These are phyloP conservation scores for Bothriochloa decipiens DNA, from an alignment of 176 grass and related monocot genomes.

Conservation along the genomic window DNA sequence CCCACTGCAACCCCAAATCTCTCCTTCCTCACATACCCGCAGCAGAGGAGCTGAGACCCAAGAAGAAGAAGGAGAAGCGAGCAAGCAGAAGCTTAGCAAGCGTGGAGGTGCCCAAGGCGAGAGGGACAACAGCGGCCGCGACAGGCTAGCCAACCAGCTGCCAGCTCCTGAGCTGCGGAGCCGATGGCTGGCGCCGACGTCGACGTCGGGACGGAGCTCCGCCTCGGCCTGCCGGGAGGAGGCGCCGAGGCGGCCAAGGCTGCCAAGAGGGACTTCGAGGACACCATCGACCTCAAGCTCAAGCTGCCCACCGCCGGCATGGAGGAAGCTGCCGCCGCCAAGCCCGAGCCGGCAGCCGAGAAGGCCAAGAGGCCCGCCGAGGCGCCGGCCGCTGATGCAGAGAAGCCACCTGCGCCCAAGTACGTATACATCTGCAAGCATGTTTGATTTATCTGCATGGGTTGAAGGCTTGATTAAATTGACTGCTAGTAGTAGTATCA, in stretches of 20 bases:
- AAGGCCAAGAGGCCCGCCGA: slow-evolving; percentile 61
- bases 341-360: slow-evolving; percentile 42
- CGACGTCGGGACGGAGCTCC: slow-evolving; percentile 88
- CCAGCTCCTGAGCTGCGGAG: slow-evolving; percentile 51
- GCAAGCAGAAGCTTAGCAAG: neutral
- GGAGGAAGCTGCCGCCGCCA: slow-evolving; percentile 48
- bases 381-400: slow-evolving; percentile 51
- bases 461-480: neutral
- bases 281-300: slow-evolving; percentile 89
- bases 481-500: neutral
- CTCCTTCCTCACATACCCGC: slow-evolving; percentile 7
- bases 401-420: slow-evolving; percentile 88
- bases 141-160: slow-evolving; percentile 43
- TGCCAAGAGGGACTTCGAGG: slow-evolving; percentile 79
- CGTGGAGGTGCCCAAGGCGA: slow-evolving; percentile 19
- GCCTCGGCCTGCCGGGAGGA: slow-evolving; percentile 83
- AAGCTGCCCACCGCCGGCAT: slow-evolving; percentile 65
- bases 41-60: slow-evolving; percentile 5
- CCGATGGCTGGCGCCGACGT: slow-evolving; percentile 66
- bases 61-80: neutral
- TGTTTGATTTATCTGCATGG: neutral
- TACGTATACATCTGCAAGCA: slow-evolving; percentile 14
- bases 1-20: slow-evolving; percentile 7
- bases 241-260: slow-evolving; percentile 67
- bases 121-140: slow-evolving; percentile 28